A percentile compares a stretch with the other conserved stretches of the same genome.
Evolutionary conservation across 2,329 filamentous ascomycete species (phyloP).

Genomic region (Daldinia eschscholtzii): DNA sequence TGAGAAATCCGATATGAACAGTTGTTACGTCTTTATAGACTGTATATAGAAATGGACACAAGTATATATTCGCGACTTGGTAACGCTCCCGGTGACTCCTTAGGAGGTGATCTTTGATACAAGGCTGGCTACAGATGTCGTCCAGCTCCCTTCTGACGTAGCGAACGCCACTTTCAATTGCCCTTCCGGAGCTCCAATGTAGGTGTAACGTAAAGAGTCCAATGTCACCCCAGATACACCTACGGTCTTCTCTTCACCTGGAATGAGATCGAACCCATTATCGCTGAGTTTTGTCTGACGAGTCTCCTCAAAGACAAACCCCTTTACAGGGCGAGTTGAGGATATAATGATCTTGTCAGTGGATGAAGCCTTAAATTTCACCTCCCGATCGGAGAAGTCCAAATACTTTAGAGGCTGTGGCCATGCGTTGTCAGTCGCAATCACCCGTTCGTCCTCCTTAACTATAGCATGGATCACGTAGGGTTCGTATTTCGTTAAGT

Average conservation of each 20-base stretch:
- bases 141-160: background rate
- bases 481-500: conserved; percentile 56
- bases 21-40: background rate
- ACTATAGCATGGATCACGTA: conserved; percentile 64
- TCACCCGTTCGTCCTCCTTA: conserved; percentile 53
- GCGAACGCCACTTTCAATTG: conserved; percentile 35
- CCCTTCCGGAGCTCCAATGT: conserved; percentile 46
- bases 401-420: conserved; percentile 73
- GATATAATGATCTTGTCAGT: conserved; percentile 49
- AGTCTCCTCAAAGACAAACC: conserved; percentile 66
- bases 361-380: conserved; percentile 53
- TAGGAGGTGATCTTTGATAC: conserved; percentile 2
- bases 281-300: conserved; percentile 63
- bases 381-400: conserved; percentile 60
- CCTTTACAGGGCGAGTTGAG: conserved; percentile 66
- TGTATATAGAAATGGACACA: background rate
- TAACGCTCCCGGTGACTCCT: background rate
- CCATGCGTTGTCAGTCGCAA: conserved; percentile 68
- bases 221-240: conserved; percentile 42
- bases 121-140: background rate
- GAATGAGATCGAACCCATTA: conserved; percentile 70
- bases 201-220: conserved; percentile 46
- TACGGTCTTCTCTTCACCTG: conserved; percentile 56
- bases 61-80: background rate
- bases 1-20: background rate